Base-by-base conservation (phyloP, 208 protist genomes). In the Leishmania major region DNA sequence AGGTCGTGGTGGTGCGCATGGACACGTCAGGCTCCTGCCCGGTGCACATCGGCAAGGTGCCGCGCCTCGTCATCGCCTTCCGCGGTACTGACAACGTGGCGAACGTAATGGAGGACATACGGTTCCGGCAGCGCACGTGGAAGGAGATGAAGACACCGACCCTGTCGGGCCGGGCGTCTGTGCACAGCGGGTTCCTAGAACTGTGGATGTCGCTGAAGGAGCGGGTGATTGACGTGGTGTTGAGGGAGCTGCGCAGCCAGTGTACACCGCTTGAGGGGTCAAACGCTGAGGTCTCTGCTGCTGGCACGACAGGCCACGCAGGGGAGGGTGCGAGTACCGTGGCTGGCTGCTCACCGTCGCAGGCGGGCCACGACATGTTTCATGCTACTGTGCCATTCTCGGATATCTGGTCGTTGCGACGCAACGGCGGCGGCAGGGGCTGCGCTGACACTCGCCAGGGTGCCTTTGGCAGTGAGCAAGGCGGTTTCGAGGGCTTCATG, bases 101-200 rank as follows among this genome's bases (percentile, higher is more conserved):
- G 22, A 96, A 97, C 78, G 92, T 89, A 28, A 66, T 89, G 17
- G 86, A 93, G 79, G 89, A 96, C 78, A 86, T 97, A 3, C 89
- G 91, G 11, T 90, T 96, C 25, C 84, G 81, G 10, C 83, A 89
- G 84, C 86, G 88, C 19, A 82, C 72, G 28, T 96, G 92, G 92
- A 84, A 87, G n/a, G 95, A 96, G 79, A 93, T 96, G 84, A 84
- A 93, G 53, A 81, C 70, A 10, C 73, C 78, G 40, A 81, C 87
- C 35, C 75, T 88, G 49, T 75, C 79, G n/a, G 45, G 79, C 0
- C 75, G 88, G 17, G 89, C 95, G 0, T 83, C 76, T 35, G 92
- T 96, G 40, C 95, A 97, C 87, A 90, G 87, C 60, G 95, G 95
- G 19, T 96, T 97, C 75, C 83, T 96, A 47, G 91, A 91, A 45